Evolutionary conservation across 2,329 filamentous ascomycete genomes (phyloP), one percentile per base, ranked within the genome.

Genomic region (Mycocentrospora acerina): DNA sequence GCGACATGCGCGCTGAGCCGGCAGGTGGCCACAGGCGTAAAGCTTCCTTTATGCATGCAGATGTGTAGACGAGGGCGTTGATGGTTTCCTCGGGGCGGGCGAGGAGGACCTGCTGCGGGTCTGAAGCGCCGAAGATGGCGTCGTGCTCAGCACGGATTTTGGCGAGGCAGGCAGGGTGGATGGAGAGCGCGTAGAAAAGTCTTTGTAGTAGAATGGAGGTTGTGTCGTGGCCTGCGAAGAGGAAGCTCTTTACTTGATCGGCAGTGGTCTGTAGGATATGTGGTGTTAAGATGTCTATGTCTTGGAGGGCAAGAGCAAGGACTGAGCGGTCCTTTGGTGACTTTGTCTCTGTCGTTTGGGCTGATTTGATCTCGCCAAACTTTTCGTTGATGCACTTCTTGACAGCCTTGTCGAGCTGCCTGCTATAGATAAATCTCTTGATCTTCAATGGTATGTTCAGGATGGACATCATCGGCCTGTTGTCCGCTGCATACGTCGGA

Each of bases 41-140:
- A 1, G 71, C 69, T 58, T 82, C 79, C 44, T 77, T 77, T 45
- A 79, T 72, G 16, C 77, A 71, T 5, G 77, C 78, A 5, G 66
- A 63, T 4, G 77, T 78, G 55, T 79, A 81, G 1, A 70, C 65
- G 17, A 82, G 67, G 8, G 45, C 47, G 44, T 71, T 67, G 55
- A 77, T 75, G 13, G 80, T 68, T 2, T 77, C 62, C 15, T 70
- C 62, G 0, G 75, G 71, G 22, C 72, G 65, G 2, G 66, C 49
- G 22, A 65, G 57, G 31, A 81, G 64, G 5, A 65, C 56, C 2
- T 61, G 52, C n/a, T 63, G 66, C 0, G 70, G 66, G 11, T 65
- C 56, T 19, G 71, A 62, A 0, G 67, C 30, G 4, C 77, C 77
- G 28, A 81, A 73, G n/a, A 81, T 61, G 1, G 67, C 59, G 43